Evolutionary conservation across 1,139 yeast species (phyloP).

Genomic region (Candida sanyaensis): DNA sequence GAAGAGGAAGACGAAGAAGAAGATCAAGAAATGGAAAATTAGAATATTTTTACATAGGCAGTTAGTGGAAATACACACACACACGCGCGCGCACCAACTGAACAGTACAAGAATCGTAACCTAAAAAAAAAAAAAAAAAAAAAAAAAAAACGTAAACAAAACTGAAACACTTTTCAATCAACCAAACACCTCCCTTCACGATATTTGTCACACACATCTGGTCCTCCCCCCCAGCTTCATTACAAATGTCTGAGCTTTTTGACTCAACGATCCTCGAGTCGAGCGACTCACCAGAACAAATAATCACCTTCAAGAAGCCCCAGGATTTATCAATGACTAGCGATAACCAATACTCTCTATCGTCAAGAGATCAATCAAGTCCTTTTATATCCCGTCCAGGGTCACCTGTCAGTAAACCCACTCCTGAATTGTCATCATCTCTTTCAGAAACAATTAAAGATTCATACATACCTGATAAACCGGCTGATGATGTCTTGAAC

Average conservation of each 20-base stretch:
- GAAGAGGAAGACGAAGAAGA: slow-evolving; percentile 51
- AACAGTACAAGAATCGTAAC: no score
- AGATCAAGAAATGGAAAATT: slow-evolving; percentile 16
- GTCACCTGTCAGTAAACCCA: slow-evolving; percentile 4
- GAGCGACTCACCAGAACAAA: no score
- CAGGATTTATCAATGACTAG: slow-evolving; percentile 1
- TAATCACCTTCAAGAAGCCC: slow-evolving; percentile 4
- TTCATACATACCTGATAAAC: slow-evolving; percentile 9
- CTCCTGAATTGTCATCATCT: slow-evolving; percentile 6
- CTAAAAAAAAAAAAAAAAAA: no score
- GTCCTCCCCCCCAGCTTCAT: no score
- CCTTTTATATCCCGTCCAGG: slow-evolving; percentile 32
- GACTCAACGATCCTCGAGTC: no score
- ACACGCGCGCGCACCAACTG: background rate
- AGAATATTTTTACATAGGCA: background rate
- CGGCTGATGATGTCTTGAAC: background rate
- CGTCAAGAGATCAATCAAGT: slow-evolving; percentile 15
- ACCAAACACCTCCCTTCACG: no score
- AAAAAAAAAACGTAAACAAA: no score
- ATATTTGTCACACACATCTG: no score
- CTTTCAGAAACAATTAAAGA: background rate
- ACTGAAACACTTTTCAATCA: no score
- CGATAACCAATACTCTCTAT: background rate
- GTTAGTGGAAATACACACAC: no score
- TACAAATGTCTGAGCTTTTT: no score